Evolutionary conservation across 2,329 filamentous ascomycete genomes (phyloP).

Genomic region (Thelonectria olida): DNA sequence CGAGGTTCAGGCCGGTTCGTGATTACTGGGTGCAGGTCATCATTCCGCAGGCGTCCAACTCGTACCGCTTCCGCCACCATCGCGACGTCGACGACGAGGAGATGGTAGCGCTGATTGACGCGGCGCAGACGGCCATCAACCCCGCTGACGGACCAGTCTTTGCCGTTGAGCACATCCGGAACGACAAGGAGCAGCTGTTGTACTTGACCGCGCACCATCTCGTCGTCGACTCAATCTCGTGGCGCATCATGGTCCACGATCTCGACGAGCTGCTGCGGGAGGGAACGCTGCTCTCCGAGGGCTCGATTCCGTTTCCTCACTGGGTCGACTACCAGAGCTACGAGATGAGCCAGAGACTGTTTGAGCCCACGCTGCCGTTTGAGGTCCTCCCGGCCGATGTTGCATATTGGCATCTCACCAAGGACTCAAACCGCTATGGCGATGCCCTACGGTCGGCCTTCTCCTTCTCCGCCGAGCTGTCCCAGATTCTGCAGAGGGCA

Average conservation of each 20-base stretch:
- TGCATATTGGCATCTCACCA: conserved; percentile 58
- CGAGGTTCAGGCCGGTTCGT: conserved; percentile 51
- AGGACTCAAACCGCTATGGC: conserved; percentile 55
- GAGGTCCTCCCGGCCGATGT: conserved; percentile 51
- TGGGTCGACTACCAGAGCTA: conserved; percentile 59
- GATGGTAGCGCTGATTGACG: conserved; percentile 50
- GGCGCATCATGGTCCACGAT: conserved; percentile 60
- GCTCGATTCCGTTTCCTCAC: conserved; percentile 57
- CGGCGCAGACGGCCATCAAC: conserved; percentile 55
- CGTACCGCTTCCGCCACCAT: conserved; percentile 57
- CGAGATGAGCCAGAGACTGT: conserved; percentile 44
- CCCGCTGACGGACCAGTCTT: conserved; percentile 62
- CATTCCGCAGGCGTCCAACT: conserved; percentile 49
- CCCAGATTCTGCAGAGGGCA: conserved; percentile 52
- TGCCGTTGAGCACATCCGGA: conserved; percentile 58
- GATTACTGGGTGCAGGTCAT: conserved; percentile 59
- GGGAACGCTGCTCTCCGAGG: conserved; percentile 54
- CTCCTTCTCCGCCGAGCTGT: conserved; percentile 52
- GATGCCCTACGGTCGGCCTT: conserved; percentile 55
- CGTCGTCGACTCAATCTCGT: conserved; percentile 60
- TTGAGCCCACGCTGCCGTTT: conserved; percentile 49
- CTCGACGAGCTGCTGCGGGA: conserved; percentile 58
- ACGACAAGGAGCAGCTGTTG: conserved; percentile 56
- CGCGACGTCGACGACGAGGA: conserved; percentile 52
- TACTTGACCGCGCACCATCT: conserved; percentile 63